Conservation (phyloP, 2,329 filamentous ascomycete species). For the Fusarium drepaniforme region DNA sequence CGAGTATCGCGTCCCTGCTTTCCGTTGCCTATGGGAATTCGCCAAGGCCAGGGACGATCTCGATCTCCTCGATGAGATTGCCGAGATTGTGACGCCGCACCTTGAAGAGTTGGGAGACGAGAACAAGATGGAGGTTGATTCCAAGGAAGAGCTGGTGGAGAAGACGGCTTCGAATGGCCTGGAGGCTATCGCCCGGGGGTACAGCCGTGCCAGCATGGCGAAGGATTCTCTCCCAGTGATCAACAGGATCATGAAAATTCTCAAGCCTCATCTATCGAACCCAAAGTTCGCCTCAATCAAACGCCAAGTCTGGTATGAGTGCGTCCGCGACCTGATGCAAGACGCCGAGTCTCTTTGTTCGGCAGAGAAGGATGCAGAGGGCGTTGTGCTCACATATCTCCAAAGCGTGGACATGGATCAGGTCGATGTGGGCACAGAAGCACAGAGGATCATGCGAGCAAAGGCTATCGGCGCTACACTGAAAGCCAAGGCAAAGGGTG, state of each 20-base stretch:
- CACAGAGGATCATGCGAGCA: conserved; percentile 62
- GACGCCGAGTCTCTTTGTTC: conserved; percentile 48
- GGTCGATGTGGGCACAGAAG: conserved; percentile 62
- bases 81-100: conserved; percentile 71
- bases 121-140: conserved; percentile 78
- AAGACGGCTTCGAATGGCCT: conserved; percentile 63
- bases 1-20: conserved; percentile 82
- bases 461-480: conserved; percentile 59
- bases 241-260: conserved; percentile 51
- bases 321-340: conserved; percentile 60
- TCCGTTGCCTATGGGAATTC: conserved; percentile 79
- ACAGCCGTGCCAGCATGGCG: conserved; percentile 56
- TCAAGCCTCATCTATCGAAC: conserved; percentile 56
- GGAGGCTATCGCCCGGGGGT: conserved; percentile 63
- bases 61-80: conserved; percentile 76
- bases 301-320: conserved; percentile 65
- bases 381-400: conserved; percentile 54
- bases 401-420: conserved; percentile 60
- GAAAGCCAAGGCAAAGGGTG: conserved; percentile 56
- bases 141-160: conserved; percentile 58
- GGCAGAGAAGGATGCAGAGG: conserved; percentile 32
- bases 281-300: conserved; percentile 57
- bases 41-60: conserved; percentile 75
- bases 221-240: conserved; percentile 54
- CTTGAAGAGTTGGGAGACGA: conserved; percentile 70